Evolutionary conservation across 192 early-diverging fungal genomes (phyloP).

Genomic region (Haplosporangium gracile): DNA sequence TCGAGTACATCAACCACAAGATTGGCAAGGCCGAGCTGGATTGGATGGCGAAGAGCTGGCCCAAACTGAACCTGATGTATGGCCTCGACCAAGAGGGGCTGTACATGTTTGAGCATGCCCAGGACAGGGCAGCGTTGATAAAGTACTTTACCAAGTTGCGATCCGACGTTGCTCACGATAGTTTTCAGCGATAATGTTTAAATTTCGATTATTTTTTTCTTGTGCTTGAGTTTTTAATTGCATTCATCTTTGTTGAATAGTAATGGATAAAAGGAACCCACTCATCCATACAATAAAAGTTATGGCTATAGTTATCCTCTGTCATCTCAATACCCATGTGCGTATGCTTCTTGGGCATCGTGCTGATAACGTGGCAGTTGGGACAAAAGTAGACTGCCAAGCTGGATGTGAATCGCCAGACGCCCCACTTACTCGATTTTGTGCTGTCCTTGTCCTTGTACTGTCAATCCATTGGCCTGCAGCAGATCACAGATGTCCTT

Average conservation of each 20-base stretch:
- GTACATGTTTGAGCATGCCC: not conserved
- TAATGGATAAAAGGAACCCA: slow-evolving; percentile 12
- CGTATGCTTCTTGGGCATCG: slow-evolving; percentile 16
- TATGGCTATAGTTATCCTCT: not conserved
- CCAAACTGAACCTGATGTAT: slow-evolving; percentile 2
- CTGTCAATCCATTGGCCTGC: not conserved
- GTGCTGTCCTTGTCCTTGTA: slow-evolving; percentile 3
- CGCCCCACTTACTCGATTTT: slow-evolving; percentile 11
- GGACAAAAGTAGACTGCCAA: slow-evolving; percentile 17
- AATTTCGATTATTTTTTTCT: too few species aligned
- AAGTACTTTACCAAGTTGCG: not conserved
- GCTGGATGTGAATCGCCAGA: slow-evolving; percentile 17
- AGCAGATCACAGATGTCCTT: too few species aligned
- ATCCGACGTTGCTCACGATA: not conserved
- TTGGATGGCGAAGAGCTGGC: slow-evolving; percentile 18
- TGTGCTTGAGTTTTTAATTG: too few species aligned
- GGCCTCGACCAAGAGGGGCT: not conserved
- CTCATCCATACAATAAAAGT: slow-evolving; percentile 24
- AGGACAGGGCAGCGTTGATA: not conserved
- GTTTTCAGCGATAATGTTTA: too few species aligned
- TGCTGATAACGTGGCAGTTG: slow-evolving; percentile 17
- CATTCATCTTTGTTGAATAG: not conserved
- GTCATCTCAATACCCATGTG: not conserved
- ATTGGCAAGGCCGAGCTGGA: slow-evolving; percentile 1
- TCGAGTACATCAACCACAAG: not conserved